Evolutionary conservation across 768 basidiomycete species (phyloP).

Genomic region (Agaricus subrufescens): DNA sequence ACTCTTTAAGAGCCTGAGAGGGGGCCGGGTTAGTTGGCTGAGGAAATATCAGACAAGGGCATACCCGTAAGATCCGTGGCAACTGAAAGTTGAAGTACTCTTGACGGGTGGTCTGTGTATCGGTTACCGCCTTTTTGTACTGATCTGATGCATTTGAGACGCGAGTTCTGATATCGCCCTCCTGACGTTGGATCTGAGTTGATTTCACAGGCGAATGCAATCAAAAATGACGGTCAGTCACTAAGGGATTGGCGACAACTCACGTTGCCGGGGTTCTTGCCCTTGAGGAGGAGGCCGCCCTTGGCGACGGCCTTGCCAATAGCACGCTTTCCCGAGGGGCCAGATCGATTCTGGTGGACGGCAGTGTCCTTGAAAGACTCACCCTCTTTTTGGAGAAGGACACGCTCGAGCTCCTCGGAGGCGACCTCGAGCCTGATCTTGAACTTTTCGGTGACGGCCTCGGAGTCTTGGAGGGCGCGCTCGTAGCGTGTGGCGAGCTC

Average conservation of each 20-base stretch:
- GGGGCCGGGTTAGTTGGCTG: not conserved
- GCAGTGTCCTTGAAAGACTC: conserved; percentile 83
- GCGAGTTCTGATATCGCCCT: conserved; percentile 86
- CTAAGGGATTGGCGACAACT: conserved; percentile 10
- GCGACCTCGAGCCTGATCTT: conserved; percentile 82
- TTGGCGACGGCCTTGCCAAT: conserved; percentile 91
- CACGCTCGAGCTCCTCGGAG: conserved; percentile 90
- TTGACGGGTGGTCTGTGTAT: conserved; percentile 87
- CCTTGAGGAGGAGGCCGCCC: conserved; percentile 84
- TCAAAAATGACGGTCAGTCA: conserved; percentile 9
- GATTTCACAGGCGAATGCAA: not conserved
- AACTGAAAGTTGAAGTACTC: conserved; percentile 98
- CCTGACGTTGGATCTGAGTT: conserved; percentile 78
- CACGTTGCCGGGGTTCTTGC: conserved; percentile 89
- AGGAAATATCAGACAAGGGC: conserved; percentile 23
- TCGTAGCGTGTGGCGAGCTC: conserved; percentile 89
- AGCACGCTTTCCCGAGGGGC: conserved; percentile 69
- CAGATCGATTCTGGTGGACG: conserved; percentile 52
- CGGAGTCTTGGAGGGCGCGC: conserved; percentile 82
- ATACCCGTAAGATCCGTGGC: conserved; percentile 86
- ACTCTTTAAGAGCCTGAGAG: conserved; percentile 82
- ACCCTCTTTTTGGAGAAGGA: conserved; percentile 92
- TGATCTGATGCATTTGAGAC: conserved; percentile 85
- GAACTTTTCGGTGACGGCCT: conserved; percentile 81
- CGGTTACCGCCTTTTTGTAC: conserved; percentile 85